Evolutionary conservation across 306 rosid genomes (phyloP).

Genomic region (Malus sylvestris): DNA sequence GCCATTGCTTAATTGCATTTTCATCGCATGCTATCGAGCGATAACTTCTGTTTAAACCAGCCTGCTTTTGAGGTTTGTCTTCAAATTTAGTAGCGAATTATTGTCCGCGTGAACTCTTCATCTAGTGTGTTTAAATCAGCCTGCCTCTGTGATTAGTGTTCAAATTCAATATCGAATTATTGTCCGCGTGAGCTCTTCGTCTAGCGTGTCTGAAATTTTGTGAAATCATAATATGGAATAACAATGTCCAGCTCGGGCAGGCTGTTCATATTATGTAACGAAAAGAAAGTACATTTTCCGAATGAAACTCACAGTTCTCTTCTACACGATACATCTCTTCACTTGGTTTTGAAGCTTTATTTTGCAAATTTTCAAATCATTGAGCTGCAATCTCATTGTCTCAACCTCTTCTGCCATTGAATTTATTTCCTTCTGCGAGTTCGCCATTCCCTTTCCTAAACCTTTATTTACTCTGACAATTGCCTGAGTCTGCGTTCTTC

Average conservation of each 20-base stretch:
- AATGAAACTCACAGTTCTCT: constrained; percentile 4
- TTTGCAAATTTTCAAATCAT: constrained; percentile 54
- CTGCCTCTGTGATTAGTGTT: not conserved
- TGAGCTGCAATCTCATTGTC: constrained; percentile 50
- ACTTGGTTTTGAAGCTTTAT: constrained; percentile 48
- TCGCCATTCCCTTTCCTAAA: constrained; percentile 27
- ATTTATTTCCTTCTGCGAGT: constrained; percentile 36
- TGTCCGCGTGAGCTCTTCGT: too few species aligned
- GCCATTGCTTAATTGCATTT: not conserved
- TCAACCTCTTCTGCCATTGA: constrained; percentile 59
- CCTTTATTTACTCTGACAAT: constrained; percentile 30
- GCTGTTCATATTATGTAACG: too few species aligned
- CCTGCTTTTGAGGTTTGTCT: too few species aligned
- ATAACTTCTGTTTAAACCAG: not conserved
- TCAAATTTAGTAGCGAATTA: too few species aligned
- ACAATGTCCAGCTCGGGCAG: too few species aligned
- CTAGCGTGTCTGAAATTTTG: too few species aligned
- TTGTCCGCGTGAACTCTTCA: too few species aligned
- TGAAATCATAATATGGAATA: too few species aligned
- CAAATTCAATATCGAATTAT: not conserved
- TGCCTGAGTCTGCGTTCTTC: constrained; percentile 33
- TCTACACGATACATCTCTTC: constrained; percentile 33
- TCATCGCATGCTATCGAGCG: not conserved
- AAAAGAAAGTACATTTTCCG: not conserved
- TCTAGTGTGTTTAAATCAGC: not conserved